phyloP scores from a whole-genome alignment of 805 yeast species.

The Priceomyces melissophilus region DNA sequence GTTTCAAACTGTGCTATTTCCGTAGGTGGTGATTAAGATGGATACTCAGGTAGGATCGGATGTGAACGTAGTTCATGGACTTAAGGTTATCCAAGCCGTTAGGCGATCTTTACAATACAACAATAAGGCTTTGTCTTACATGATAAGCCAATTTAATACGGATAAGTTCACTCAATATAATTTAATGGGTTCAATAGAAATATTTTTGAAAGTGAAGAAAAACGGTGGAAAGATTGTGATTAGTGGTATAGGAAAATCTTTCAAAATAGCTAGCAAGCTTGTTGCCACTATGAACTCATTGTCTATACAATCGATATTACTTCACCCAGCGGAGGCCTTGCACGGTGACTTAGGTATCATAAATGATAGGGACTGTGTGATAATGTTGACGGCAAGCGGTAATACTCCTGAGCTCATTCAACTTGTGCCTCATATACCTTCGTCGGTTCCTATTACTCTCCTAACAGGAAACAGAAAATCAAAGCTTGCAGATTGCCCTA shows the following conservation, averaged over 20 bases:
- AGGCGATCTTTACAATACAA: conserved; percentile 43
- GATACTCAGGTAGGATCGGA: too few species aligned
- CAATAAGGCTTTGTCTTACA: conserved; percentile 43
- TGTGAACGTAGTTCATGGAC: too few species aligned
- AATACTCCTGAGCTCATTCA: conserved; percentile 71
- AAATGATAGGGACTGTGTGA: conserved; percentile 49
- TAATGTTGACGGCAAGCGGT: conserved; percentile 77
- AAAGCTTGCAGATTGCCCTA: conserved; percentile 48
- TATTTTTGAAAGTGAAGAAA: conserved; percentile 21
- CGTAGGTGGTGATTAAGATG: too few species aligned
- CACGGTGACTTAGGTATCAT: conserved; percentile 87
- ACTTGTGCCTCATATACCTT: conserved; percentile 56
- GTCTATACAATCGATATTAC: conserved; percentile 59
- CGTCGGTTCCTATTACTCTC: conserved; percentile 50
- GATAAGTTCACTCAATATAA: conserved; percentile 46
- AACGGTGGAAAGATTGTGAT: conserved; percentile 67
- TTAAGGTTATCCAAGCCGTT: conserved; percentile 9
- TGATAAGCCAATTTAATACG: conserved; percentile 43
- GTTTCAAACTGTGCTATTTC: too few species aligned
- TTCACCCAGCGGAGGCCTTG: conserved; percentile 85
- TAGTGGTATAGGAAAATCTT: conserved; percentile 83
- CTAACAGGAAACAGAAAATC: conserved; percentile 64
- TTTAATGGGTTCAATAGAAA: conserved; percentile 39
- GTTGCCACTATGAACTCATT: conserved; percentile 82
- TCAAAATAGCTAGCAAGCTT: conserved; percentile 71